A percentile compares a stretch with the other conserved stretches of the same genome.
Conservation (phyloP, 2,329 filamentous ascomycete species). For the Colletotrichum viniferum region DNA sequence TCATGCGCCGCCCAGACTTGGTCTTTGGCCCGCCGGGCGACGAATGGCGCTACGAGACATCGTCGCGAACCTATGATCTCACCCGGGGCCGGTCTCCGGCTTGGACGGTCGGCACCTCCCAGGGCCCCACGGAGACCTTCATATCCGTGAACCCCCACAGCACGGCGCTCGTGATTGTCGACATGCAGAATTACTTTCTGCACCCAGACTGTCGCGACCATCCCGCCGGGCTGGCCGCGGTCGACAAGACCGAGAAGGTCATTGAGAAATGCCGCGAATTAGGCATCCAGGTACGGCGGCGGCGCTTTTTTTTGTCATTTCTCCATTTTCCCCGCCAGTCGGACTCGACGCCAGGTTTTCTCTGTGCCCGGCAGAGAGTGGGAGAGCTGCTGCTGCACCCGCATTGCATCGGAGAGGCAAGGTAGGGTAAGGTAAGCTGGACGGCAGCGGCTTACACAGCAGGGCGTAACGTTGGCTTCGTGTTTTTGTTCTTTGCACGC, state of each 20-base stretch:
- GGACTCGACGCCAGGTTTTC: not conserved
- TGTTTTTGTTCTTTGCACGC: not conserved
- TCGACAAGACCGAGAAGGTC: conserved; percentile 42
- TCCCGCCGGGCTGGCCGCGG: conserved; percentile 44
- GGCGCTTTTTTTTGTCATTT: not conserved
- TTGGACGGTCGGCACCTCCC: conserved; percentile 11
- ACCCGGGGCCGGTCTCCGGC: conserved; percentile 13
- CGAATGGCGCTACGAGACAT: conserved; percentile 12
- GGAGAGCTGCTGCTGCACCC: not conserved
- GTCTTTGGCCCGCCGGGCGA: conserved; percentile 19
- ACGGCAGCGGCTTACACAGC: not conserved
- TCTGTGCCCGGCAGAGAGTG: not conserved
- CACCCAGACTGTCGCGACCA: conserved; percentile 35
- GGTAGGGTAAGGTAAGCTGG: not conserved
- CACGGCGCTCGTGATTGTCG: conserved; percentile 54
- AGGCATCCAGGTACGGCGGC: conserved; percentile 45
- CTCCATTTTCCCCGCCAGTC: not conserved
- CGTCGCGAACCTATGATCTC: conserved; percentile 19
- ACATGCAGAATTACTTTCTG: conserved; percentile 60
- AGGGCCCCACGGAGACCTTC: conserved; percentile 15
- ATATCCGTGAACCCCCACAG: conserved; percentile 43
- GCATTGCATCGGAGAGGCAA: not conserved
- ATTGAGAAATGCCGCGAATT: conserved; percentile 50
- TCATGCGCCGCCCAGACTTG: conserved; percentile 9
- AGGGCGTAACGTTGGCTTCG: not conserved